Conservation (phyloP, 202 grass and related monocot species). For the Eragrostis tef region DNA sequence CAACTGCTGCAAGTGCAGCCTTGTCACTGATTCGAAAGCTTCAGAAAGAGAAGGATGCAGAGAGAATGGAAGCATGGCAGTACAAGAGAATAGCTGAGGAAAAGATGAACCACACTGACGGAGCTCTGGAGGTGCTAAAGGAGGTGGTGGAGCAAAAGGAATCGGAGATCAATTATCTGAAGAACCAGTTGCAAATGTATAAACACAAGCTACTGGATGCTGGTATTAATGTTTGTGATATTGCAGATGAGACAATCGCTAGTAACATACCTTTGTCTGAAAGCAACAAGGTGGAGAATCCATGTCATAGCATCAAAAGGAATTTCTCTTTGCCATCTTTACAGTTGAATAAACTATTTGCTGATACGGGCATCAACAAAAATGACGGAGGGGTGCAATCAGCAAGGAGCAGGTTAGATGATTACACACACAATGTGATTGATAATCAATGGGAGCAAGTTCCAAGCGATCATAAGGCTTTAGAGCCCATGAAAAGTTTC, state of each 20-base stretch:
- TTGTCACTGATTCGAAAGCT: constrained; percentile 79
- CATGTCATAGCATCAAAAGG: constrained; percentile 55
- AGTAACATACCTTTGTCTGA: constrained; percentile 40
- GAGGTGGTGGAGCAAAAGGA: constrained; percentile 82
- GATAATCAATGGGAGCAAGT: constrained; percentile 23
- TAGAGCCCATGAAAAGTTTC: constrained; percentile 46
- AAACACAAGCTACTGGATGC: constrained; percentile 59
- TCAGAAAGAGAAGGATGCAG: constrained; percentile 82
- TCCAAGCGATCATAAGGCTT: too few relatives aligned
- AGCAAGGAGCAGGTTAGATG: constrained; percentile 47
- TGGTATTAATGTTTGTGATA: constrained; percentile 55
- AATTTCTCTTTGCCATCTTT: constrained; percentile 68
- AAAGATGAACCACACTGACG: constrained; percentile 72
- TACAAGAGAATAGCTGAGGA: constrained; percentile 91
- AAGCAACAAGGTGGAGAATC: constrained; percentile 43
- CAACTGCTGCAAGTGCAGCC: constrained; percentile 69
- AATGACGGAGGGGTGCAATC: constrained; percentile 37
- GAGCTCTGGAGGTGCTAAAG: constrained; percentile 60
- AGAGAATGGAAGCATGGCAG: constrained; percentile 93
- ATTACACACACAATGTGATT: constrained; percentile 28
- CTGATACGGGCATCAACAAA: constrained; percentile 50
- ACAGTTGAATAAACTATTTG: constrained; percentile 44
- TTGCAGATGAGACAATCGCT: constrained; percentile 50
- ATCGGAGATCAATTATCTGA: constrained; percentile 75
- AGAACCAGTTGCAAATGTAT: constrained; percentile 64